Conservation (phyloP, 805 yeast species). For the Starmera quercuum region DNA sequence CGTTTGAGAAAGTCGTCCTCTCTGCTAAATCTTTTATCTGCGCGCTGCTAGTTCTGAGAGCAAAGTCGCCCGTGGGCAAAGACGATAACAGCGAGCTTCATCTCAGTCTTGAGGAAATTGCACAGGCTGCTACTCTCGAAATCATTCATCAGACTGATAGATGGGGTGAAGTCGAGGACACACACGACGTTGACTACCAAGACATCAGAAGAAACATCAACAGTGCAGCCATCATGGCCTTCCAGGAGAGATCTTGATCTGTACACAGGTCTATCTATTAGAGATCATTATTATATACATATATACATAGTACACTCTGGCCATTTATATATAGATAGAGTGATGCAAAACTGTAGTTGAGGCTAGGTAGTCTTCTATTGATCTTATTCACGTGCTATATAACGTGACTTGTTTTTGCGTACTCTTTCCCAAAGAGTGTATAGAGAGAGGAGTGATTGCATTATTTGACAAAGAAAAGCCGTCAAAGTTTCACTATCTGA, state of each 20-base stretch:
- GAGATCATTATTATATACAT: too few relatives aligned
- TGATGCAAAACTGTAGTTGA: too few relatives aligned
- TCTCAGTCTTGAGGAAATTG: constrained; percentile 57
- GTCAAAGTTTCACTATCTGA: too few relatives aligned
- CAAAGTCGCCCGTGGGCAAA: constrained; percentile 34
- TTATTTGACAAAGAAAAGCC: too few relatives aligned
- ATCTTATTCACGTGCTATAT: too few relatives aligned
- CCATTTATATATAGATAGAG: too few relatives aligned
- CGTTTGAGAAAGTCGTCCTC: constrained; percentile 83
- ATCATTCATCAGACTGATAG: constrained; percentile 74
- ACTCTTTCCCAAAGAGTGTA: too few relatives aligned
- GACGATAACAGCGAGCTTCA: constrained; percentile 25
- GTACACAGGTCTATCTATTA: not conserved
- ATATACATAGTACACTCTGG: too few relatives aligned
- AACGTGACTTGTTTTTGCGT: too few relatives aligned
- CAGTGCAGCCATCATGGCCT: constrained; percentile 61
- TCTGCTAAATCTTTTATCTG: constrained; percentile 81
- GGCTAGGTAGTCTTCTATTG: too few relatives aligned
- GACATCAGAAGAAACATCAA: constrained; percentile 80
- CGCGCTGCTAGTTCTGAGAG: constrained; percentile 62
- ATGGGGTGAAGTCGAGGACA: constrained; percentile 99
- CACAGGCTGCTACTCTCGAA: constrained; percentile 74
- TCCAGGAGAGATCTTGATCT: constrained; percentile 8
- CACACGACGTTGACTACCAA: constrained; percentile 94
- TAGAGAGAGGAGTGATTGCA: too few relatives aligned